Base-by-base conservation (phyloP, 192 early-diverging fungal species). In the Physocladia obscura region DNA sequence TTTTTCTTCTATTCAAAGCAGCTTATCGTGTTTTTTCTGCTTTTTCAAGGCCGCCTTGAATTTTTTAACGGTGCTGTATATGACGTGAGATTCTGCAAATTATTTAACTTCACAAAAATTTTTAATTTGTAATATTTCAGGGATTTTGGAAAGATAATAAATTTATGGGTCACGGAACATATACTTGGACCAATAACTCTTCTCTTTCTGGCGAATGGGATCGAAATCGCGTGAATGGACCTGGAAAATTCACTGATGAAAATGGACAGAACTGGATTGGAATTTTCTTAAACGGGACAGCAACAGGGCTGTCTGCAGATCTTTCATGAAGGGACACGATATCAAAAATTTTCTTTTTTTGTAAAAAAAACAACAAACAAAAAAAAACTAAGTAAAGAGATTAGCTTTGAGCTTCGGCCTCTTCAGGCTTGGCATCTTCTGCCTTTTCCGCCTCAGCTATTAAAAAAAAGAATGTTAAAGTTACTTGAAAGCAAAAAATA, bases 351-450 rank as follows among this genome's bases (percentile, higher is more conserved):
- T n/a, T n/a, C n/a, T n/a, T n/a, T n/a, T n/a, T n/a, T n/a, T n/a
- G n/a, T n/a, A 44, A 44, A 44, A 44, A 44, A 44, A n/a, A 44
- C 8, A n/a, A 64, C 11, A n/a, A 64, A 21, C 11, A 44, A 70
- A 34, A 44, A 11, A n/a, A 60, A 61, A 40, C 13, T 21, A 74
- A 31, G 13, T 22, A 74, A 24, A 56, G 19, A 8, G 50, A 31
- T 71, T 78, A 82, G 77, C 81, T 75, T 49, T 74, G 76, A 60
- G 84, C 76, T 58, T 82, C 81, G 35, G 69, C 69, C 67, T 81
- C 84, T 31, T 84, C 84, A 65, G 79, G 68, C 68, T 84, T 84
- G 40, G 58, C 79, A 55, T 84, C 84, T 48, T 86, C 84, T 30
- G 65, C 76, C 77, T 86, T 86, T 59, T 82, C 82, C 56, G 73